Base-by-base conservation (phyloP, 345 rosid genomes). In the Triadica sebifera region DNA sequence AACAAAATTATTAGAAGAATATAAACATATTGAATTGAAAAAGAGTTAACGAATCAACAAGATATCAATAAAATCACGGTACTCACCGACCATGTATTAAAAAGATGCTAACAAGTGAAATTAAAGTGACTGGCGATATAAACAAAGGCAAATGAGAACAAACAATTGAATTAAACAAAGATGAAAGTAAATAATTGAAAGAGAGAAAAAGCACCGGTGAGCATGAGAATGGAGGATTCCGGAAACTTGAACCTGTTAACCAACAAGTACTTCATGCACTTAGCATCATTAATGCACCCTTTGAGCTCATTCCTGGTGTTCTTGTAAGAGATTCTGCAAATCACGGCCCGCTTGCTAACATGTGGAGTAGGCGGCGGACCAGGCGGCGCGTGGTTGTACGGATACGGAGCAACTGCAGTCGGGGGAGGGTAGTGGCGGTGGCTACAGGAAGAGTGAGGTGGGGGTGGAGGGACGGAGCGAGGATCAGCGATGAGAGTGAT, bases 231-330 rank as follows among this genome's bases (percentile, higher is more conserved):
- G 83, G 90, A 89, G 22, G 98, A 87, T 74, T 90, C 97, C 0
- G 93, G 97, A 81, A 94, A 92, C 9, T 80, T 80, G 84, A 92
- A 94, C 51, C 83, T 90, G 51, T 87, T 88, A 74, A 89, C 77
- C 88, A 94, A 57, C 91, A 94, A 71, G 84, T 78, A 92, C 84
- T 94, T 92, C 94, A 94, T 94, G 77, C 92, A 94, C 19, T 71
- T 91, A 50, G 93, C 95, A 67, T 94, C 97, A 73, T 92, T 92
- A 52, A 92, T 56, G 78, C 98, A 92, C 12, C 98, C 98, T 74
- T 89, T 90, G 29, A 94, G 87, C 81, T 94, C 94, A 62, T 83
- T 49, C 12, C 34, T 25, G 5, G 94, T 75, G 53, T 83, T 49
- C 87, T 68, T 86, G 67, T 92, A 94, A 22, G 94, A 79, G 1